A percentile compares a stretch with the other conserved stretches of the same genome.
These are phyloP conservation scores for Maudiozyma bulderi DNA, from an alignment of 805 yeast species.

Conservation along the genomic window DNA sequence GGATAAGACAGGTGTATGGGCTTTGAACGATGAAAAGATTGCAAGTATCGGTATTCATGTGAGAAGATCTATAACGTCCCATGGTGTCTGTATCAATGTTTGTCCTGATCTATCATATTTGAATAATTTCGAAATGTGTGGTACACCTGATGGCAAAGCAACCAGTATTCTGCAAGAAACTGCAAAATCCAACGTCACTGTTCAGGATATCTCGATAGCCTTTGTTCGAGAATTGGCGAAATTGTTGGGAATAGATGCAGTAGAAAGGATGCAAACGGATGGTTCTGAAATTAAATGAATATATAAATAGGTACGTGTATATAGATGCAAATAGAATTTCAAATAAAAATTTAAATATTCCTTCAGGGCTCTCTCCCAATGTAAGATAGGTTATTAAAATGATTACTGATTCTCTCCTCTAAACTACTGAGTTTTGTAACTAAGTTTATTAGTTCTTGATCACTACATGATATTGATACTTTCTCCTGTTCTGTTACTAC, in stretches of 20 bases:
- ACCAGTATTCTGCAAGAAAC: conserved; percentile 38
- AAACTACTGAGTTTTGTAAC: conserved; percentile 54
- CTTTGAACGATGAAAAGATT: conserved; percentile 43
- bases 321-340: not conserved
- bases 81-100: conserved; percentile 81
- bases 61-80: conserved; percentile 74
- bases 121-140: conserved; percentile 75
- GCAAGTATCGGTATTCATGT: conserved; percentile 88
- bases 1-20: conserved; percentile 86
- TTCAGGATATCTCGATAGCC: conserved; percentile 33
- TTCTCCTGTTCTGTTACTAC: conserved; percentile 57
- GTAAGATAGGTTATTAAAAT: conserved; percentile 6
- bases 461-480: conserved; percentile 53
- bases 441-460: conserved; percentile 54
- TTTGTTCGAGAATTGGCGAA: conserved; percentile 39
- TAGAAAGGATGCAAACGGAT: conserved; percentile 32
- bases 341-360: not conserved
- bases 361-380: not conserved
- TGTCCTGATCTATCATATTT: conserved; percentile 62
- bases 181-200: conserved; percentile 15
- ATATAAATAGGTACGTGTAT: not conserved
- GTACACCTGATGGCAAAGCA: conserved; percentile 54
- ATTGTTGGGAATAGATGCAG: conserved; percentile 29
- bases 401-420: conserved; percentile 28
- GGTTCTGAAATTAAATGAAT: conserved; percentile 14